Conservation (phyloP, 2,329 filamentous ascomycete species). For the Cytospora paraplurivora region DNA sequence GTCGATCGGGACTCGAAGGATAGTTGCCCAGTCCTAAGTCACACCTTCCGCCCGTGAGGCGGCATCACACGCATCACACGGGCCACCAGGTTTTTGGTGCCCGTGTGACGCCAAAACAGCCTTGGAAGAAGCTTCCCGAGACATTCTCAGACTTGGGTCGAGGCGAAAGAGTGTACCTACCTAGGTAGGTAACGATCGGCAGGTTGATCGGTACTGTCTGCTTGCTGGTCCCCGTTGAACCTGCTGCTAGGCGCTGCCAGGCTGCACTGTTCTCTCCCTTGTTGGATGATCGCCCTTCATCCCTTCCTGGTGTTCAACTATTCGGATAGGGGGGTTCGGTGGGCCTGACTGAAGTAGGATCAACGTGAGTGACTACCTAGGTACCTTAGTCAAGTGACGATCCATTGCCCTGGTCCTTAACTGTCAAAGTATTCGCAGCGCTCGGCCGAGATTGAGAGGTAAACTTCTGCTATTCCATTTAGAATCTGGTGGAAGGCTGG, state of each 20-base stretch:
- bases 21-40: background rate
- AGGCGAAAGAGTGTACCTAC: background rate
- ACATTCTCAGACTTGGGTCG: slow-evolving; percentile 14
- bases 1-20: background rate
- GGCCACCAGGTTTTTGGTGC: slow-evolving; percentile 7
- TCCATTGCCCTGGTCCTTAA: background rate
- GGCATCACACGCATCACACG: background rate
- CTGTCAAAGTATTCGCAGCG: background rate
- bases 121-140: slow-evolving; percentile 16
- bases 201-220: background rate
- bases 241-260: background rate
- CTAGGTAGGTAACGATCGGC: background rate
- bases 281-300: background rate
- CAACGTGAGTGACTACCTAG: background rate
- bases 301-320: background rate
- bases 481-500: background rate
- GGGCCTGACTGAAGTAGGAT: background rate
- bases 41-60: background rate
- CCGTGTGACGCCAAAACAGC: slow-evolving; percentile 13
- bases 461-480: background rate
- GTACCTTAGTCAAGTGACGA: background rate
- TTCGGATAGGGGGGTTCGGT: background rate
- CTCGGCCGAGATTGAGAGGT: background rate
- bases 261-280: background rate
- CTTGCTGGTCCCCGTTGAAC: background rate